These are phyloP conservation scores for Juncus inflexus DNA, from an alignment of 176 grass and related monocot genomes.

Conservation along the genomic window DNA sequence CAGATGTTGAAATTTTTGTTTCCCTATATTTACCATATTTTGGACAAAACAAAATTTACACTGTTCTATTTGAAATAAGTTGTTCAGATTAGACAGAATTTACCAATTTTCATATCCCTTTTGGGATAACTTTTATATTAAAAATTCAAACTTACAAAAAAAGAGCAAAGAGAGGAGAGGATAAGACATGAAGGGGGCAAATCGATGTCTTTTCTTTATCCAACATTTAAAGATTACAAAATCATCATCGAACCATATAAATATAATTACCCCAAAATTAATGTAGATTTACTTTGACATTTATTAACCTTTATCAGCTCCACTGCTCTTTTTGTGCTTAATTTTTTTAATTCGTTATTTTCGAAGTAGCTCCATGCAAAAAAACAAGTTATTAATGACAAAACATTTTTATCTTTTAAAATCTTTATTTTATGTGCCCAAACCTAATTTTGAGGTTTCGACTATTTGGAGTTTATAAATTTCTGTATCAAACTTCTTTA, in stretches of 20 bases:
- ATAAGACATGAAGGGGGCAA: background rate
- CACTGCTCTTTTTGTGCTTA: background rate
- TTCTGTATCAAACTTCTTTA: too few relatives aligned
- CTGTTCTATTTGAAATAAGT: too few relatives aligned
- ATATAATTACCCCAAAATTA: background rate
- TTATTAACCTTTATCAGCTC: background rate
- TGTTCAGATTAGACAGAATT: too few relatives aligned
- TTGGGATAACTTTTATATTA: background rate
- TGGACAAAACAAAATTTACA: too few relatives aligned
- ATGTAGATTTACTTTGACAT: background rate
- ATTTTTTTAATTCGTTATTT: background rate
- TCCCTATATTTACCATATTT: too few relatives aligned
- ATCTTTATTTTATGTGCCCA: too few relatives aligned
- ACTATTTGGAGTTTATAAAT: too few relatives aligned
- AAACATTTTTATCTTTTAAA: too few relatives aligned
- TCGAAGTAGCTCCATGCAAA: background rate
- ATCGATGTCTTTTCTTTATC: constrained; percentile 24
- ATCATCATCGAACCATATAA: constrained; percentile 24
- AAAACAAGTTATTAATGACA: too few relatives aligned
- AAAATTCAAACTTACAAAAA: background rate
- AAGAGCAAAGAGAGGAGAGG: background rate
- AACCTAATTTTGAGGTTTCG: too few relatives aligned
- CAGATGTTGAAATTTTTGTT: too few relatives aligned
- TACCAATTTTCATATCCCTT: too few relatives aligned
- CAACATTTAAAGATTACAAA: constrained; percentile 28